Percentiles rank a stretch among this genome's conserved stretches.
Conservation (phyloP, 371 early-diverging fungal genomes). For the Apophysomyces sp. region DNA sequence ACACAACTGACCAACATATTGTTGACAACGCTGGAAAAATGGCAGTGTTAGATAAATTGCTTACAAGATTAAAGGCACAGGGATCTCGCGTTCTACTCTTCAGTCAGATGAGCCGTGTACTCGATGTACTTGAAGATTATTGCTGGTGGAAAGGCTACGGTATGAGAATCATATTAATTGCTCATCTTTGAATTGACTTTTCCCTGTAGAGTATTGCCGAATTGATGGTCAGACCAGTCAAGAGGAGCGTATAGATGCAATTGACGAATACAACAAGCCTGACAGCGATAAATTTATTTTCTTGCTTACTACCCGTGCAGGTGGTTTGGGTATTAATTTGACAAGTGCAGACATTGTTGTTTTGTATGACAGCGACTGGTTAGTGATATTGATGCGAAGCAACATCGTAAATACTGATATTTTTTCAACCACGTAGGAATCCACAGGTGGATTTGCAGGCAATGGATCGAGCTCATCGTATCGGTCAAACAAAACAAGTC, state of each 20-base stretch:
- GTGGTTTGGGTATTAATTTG: conserved; percentile 99
- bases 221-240: conserved; percentile 98
- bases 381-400: conserved; percentile 4
- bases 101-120: conserved; percentile 98
- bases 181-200: background rate
- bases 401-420: background rate
- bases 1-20: conserved; percentile 96
- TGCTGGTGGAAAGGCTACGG: conserved; percentile 87
- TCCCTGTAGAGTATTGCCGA: conserved; percentile 91
- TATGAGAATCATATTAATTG: conserved; percentile 20
- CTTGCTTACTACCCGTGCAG: conserved; percentile 97
- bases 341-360: conserved; percentile 98
- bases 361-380: conserved; percentile 98
- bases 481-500: conserved; percentile 99
- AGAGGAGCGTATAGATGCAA: conserved; percentile 90
- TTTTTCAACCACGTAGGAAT: conserved; percentile 48
- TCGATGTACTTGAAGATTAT: conserved; percentile 99
- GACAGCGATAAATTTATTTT: conserved; percentile 95
- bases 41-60: conserved; percentile 91
- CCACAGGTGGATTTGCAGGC: conserved; percentile 98
- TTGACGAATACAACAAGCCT: conserved; percentile 95
- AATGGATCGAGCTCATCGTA: conserved; percentile 98
- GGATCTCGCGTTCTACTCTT: conserved; percentile 98
- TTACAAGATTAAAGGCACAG: conserved; percentile 80
- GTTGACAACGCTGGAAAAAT: conserved; percentile 95